Conservation (phyloP, 225 moss, liverwort and hornwort species). For the Lunularia cruciata region DNA sequence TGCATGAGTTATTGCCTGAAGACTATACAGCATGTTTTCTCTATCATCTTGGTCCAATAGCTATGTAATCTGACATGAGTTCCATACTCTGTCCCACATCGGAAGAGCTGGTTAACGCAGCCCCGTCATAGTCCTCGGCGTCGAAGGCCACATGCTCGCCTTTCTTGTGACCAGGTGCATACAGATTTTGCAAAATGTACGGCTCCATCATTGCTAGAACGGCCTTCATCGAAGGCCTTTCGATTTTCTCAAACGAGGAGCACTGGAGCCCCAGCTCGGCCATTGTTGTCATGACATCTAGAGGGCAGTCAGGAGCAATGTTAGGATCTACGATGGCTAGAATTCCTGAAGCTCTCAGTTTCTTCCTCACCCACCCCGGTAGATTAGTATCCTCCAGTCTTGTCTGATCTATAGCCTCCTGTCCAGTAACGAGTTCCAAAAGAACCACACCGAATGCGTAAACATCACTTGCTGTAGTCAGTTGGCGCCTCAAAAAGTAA, state of each 20-base stretch:
- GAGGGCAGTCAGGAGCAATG: background rate
- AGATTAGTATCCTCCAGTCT: slow-evolving; percentile 38
- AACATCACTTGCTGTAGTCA: slow-evolving; percentile 58
- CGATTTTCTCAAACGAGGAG: background rate
- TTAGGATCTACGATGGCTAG: background rate
- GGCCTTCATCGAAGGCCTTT: background rate
- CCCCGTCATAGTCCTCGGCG: no score
- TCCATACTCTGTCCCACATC: no score
- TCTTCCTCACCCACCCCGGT: slow-evolving; percentile 30
- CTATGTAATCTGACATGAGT: no score
- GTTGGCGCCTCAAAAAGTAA: slow-evolving; percentile 52
- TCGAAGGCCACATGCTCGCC: no score
- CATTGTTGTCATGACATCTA: background rate
- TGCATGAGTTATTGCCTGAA: no score
- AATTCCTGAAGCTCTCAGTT: background rate
- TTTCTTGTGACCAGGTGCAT: no score
- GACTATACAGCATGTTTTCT: no score
- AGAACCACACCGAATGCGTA: slow-evolving; percentile 56
- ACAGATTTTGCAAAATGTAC: no score
- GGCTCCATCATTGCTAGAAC: no score
- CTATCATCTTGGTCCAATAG: no score
- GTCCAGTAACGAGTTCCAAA: slow-evolving; percentile 55
- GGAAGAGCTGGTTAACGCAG: no score
- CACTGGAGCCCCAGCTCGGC: background rate
- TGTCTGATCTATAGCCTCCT: slow-evolving; percentile 49